These are phyloP conservation scores for Dryadomyces quercus-mongolicae DNA, from an alignment of 2,329 filamentous ascomycete species.

Conservation along the genomic window DNA sequence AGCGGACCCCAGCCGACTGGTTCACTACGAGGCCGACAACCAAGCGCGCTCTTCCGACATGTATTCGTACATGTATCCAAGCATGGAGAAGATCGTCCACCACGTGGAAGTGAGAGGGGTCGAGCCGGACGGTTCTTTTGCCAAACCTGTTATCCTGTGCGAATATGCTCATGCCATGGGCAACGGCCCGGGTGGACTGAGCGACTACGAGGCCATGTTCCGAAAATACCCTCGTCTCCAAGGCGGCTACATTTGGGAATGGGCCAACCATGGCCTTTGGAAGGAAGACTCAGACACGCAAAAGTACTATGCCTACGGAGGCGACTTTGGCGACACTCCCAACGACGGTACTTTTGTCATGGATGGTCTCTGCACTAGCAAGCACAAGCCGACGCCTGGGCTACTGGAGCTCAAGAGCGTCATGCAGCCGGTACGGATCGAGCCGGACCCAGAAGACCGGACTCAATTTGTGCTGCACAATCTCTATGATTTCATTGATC, in stretches of 20 bases:
- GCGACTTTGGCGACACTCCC: conserved; percentile 48
- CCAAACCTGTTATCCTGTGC: conserved; percentile 48
- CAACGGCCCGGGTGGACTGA: conserved; percentile 57
- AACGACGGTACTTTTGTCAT: conserved; percentile 51
- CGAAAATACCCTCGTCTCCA: conserved; percentile 47
- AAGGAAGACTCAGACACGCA: conserved; percentile 28
- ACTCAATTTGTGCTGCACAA: conserved; percentile 25
- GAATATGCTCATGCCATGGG: conserved; percentile 58
- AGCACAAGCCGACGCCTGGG: conserved; percentile 44
- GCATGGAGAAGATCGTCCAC: conserved; percentile 35
- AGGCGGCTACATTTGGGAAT: conserved; percentile 57
- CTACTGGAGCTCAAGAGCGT: conserved; percentile 45
- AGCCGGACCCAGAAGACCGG: not conserved
- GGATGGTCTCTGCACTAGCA: conserved; percentile 43
- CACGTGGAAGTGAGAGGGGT: conserved; percentile 31
- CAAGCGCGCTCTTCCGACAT: conserved; percentile 50
- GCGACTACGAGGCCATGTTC: conserved; percentile 57
- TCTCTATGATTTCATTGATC: conserved; percentile 34
- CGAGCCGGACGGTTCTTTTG: conserved; percentile 26
- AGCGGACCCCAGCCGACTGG: conserved; percentile 43
- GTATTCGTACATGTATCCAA: conserved; percentile 56
- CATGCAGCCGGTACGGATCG: conserved; percentile 36
- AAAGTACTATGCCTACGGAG: conserved; percentile 45
- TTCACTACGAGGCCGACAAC: conserved; percentile 57
- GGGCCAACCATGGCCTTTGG: conserved; percentile 49